Evolutionary conservation across 2,329 filamentous ascomycete species (phyloP), one percentile per base, ranked within the genome.

Genomic region (Byssochlamys sp.): DNA sequence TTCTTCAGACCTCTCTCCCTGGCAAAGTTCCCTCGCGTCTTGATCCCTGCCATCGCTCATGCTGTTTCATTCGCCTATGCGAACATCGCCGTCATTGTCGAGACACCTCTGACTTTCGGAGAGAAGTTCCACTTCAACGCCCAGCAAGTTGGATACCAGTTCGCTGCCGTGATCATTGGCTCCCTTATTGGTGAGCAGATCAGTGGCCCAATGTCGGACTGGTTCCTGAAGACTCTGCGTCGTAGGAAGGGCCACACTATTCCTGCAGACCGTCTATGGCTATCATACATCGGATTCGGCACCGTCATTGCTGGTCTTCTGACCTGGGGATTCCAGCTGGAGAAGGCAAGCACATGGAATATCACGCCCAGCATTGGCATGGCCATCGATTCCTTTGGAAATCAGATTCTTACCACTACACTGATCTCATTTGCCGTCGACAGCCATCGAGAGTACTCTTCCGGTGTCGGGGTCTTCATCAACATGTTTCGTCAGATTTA

Each of bases 101-200:
- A 84, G 65, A 80, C 84, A 54, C 82, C 82, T 1, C 80, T 83
- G 57, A 73, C 82, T 1, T 84, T 83, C 63, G 74, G 75, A 0
- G 69, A 78, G 39, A 79, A 78, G 58, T 85, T 83, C 58, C 74
- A 77, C 27, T 79, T 84, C 70, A 79, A 82, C 64, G 67, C 80
- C 0, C 77, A 84, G 67, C 77, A 84, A 59, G 73, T 84, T 11
- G 82, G 82, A 0, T 73, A 84, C 2, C 81, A 85, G 58, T 82
- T 81, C 62, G 69, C 84, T 6, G 77, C 77, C 2, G 71, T 84
- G 53, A 81, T 85, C 53, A 73, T 84, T 33, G 82, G 83, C 1
- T 79, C 77, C 1, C 66, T 84, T 3, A 71, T 84, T 9, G 83
- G 83, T 24, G 83, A 85, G 66, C 81, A 83, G 63, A 65, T 84